phyloP scores from a whole-genome alignment of 768 basidiomycete species.

The Lactarius quietus region DNA sequence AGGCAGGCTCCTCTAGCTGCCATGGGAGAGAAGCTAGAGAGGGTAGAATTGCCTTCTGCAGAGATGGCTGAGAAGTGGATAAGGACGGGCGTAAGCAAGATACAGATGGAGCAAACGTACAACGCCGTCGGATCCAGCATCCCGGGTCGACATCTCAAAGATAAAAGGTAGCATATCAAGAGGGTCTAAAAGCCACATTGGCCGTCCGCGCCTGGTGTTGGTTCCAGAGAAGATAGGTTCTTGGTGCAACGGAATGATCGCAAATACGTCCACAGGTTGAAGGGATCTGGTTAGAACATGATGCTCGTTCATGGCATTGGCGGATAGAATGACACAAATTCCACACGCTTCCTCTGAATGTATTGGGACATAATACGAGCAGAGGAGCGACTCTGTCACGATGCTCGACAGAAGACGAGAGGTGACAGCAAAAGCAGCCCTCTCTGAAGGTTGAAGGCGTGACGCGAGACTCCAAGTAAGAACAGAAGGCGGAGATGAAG shows the following conservation, averaged over 20 bases:
- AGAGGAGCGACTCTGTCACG: conserved; percentile 46
- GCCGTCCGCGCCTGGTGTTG: conserved; percentile 37
- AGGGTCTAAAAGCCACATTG: conserved; percentile 50
- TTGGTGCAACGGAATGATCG: conserved; percentile 45
- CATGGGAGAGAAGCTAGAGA: conserved; percentile 37
- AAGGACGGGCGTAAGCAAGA: not conserved
- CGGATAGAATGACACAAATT: conserved; percentile 39
- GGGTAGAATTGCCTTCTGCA: conserved; percentile 34
- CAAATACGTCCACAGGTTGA: conserved; percentile 43
- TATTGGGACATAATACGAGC: conserved; percentile 41
- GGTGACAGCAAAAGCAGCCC: conserved; percentile 44
- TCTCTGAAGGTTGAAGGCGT: conserved; percentile 13
- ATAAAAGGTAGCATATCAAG: conserved; percentile 52
- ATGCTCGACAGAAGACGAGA: conserved; percentile 49
- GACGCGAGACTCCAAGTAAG: conserved; percentile 14
- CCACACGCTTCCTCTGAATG: conserved; percentile 32
- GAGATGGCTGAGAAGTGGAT: conserved; percentile 23
- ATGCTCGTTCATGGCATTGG: conserved; percentile 36
- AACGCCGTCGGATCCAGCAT: not conserved
- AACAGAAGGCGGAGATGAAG: not conserved
- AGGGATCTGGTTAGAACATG: conserved; percentile 35
- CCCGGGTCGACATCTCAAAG: conserved; percentile 35
- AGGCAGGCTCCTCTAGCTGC: conserved; percentile 36
- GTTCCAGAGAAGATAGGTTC: conserved; percentile 41
- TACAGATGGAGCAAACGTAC: not conserved